These are phyloP conservation scores for Cucumis cinereus DNA, from an alignment of 306 rosid species.

Conservation along the genomic window DNA sequence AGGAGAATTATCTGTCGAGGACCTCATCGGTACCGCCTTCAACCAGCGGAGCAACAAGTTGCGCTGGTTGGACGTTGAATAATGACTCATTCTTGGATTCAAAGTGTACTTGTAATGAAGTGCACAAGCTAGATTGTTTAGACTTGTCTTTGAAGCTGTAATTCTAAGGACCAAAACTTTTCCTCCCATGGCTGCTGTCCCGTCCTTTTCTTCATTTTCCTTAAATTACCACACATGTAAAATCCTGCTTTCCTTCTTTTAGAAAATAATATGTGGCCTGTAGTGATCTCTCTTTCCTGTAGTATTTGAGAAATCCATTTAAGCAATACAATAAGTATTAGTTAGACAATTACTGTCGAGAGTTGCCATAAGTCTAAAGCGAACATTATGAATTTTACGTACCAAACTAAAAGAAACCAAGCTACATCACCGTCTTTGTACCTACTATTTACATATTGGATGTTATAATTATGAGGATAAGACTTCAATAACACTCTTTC, in stretches of 20 bases:
- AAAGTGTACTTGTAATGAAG: slow-evolving; percentile 38
- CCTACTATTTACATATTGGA: not conserved
- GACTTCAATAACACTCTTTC: not conserved
- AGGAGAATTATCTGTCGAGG: slow-evolving; percentile 12
- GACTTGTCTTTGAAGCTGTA: slow-evolving; percentile 85
- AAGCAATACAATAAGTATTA: not conserved
- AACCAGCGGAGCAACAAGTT: slow-evolving; percentile 24
- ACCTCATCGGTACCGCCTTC: slow-evolving; percentile 17
- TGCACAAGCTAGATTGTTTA: slow-evolving; percentile 66
- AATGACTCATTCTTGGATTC: slow-evolving; percentile 35
- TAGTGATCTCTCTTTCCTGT: not conserved
- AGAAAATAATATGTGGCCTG: not conserved
- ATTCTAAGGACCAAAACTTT: slow-evolving; percentile 28
- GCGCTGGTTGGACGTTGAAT: slow-evolving; percentile 15
- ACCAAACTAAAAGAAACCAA: not conserved
- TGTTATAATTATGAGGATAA: not conserved
- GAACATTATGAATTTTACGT: not conserved
- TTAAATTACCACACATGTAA: not conserved
- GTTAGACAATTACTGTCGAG: not conserved
- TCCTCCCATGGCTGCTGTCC: not conserved
- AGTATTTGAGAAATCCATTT: not conserved
- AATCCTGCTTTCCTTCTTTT: not conserved
- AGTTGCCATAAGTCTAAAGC: not conserved
- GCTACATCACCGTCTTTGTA: not conserved
- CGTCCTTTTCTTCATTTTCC: slow-evolving; percentile 8